Evolutionary conservation across 1,284 basidiomycete genomes (phyloP).

Genomic region (Hortiboletus rubellus): DNA sequence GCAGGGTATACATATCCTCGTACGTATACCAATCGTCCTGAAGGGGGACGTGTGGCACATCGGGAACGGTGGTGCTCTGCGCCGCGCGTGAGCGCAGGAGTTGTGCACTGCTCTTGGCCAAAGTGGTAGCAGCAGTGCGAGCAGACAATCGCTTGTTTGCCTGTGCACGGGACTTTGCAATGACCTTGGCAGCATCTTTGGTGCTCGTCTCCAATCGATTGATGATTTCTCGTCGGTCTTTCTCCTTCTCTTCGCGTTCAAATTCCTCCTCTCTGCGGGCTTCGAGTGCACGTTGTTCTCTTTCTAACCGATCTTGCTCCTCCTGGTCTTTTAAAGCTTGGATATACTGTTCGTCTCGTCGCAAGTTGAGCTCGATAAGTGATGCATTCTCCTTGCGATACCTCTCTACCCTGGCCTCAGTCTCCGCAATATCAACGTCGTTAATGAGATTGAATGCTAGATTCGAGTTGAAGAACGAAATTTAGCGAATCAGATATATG

Average conservation of each 20-base stretch:
- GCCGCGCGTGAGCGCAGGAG: slow-evolving; percentile 57
- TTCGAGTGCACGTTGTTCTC: slow-evolving; percentile 69
- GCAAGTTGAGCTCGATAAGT: slow-evolving; percentile 76
- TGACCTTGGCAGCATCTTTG: slow-evolving; percentile 65
- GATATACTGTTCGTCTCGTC: slow-evolving; percentile 73
- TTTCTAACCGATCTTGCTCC: slow-evolving; percentile 68
- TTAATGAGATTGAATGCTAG: slow-evolving; percentile 95
- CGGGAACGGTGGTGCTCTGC: slow-evolving; percentile 61
- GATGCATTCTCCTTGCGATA: slow-evolving; percentile 82
- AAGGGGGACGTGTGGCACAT: slow-evolving; percentile 73
- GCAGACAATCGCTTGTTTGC: slow-evolving; percentile 59
- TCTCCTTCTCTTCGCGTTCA: slow-evolving; percentile 75
- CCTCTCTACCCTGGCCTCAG: slow-evolving; percentile 79
- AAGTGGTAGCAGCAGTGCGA: slow-evolving; percentile 47
- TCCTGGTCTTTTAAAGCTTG: slow-evolving; percentile 73
- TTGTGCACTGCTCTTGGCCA: slow-evolving; percentile 51
- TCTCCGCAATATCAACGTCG: slow-evolving; percentile 81
- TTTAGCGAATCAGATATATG: neutral
- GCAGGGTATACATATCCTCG: slow-evolving; percentile 62
- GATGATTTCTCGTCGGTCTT: slow-evolving; percentile 72
- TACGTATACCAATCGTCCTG: slow-evolving; percentile 76
- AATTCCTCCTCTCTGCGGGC: slow-evolving; percentile 70
- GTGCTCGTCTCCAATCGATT: slow-evolving; percentile 75
- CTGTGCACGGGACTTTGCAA: slow-evolving; percentile 68
- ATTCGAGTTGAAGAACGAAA: slow-evolving; percentile 11